Percentiles rank a stretch among this genome's conserved stretches.
Conservation (phyloP, 2,329 filamentous ascomycete genomes). For the Geosmithia morbida region DNA sequence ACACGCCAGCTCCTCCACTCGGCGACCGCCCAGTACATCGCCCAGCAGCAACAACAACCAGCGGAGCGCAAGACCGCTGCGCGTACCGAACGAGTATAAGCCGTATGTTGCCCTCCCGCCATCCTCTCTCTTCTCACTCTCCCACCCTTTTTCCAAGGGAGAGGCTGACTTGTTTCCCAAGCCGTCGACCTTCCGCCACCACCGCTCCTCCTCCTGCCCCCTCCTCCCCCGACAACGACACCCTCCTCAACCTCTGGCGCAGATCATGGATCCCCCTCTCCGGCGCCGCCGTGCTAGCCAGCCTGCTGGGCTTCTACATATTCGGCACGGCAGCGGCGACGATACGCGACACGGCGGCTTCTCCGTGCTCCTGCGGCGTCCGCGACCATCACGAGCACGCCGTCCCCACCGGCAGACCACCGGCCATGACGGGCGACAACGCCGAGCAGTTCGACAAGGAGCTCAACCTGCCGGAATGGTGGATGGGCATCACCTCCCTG, state of each 20-base stretch:
- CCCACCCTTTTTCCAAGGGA: background rate
- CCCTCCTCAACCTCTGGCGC: slow-evolving; percentile 19
- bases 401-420: slow-evolving; percentile 32
- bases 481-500: slow-evolving; percentile 38
- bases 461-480: slow-evolving; percentile 41
- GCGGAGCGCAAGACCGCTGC: background rate
- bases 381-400: slow-evolving; percentile 11
- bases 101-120: background rate
- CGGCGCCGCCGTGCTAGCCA: slow-evolving; percentile 28
- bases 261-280: slow-evolving; percentile 28
- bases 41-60: background rate
- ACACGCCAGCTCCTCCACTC: slow-evolving; percentile 12
- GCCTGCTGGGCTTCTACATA: slow-evolving; percentile 32
- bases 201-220: slow-evolving; percentile 5
- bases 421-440: slow-evolving; percentile 26
- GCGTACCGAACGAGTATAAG: slow-evolving; percentile 2
- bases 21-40: slow-evolving; percentile 8
- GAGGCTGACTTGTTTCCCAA: background rate
- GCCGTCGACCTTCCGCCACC: background rate
- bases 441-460: slow-evolving; percentile 43
- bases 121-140: background rate
- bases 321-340: slow-evolving; percentile 21
- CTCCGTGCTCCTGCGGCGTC: slow-evolving; percentile 9
- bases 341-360: slow-evolving; percentile 9
- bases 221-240: slow-evolving; percentile 13